Percentiles rank a stretch among this genome's conserved stretches.
Evolutionary conservation across 352 stramenopile species (phyloP).

Genomic region (Phytophthora aleatoria): DNA sequence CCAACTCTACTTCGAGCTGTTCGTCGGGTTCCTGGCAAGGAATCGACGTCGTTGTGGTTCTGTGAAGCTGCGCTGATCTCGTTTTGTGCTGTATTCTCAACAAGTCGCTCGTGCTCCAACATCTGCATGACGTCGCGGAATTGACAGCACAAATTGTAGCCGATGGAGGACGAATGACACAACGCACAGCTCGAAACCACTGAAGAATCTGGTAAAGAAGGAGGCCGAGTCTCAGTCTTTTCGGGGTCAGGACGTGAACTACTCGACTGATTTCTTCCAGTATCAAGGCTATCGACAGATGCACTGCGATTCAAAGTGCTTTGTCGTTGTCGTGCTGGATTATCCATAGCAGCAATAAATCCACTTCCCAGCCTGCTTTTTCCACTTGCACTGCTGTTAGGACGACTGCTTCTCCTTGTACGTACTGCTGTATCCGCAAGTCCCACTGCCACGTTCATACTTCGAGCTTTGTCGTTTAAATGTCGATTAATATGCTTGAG

Average conservation of each 20-base stretch:
- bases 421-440: not conserved
- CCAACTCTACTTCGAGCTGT: no score
- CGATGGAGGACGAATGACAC: slow-evolving; percentile 62
- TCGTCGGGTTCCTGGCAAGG: no score
- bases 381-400: slow-evolving; percentile 7
- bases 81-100: not conserved
- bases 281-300: no score
- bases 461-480: slow-evolving; percentile 44
- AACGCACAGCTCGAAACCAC: slow-evolving; percentile 33
- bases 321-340: no score
- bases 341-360: not conserved
- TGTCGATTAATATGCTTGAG: slow-evolving; percentile 49
- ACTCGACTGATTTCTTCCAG: not conserved
- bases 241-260: no score
- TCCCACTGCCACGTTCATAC: slow-evolving; percentile 39
- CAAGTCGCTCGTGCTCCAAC: slow-evolving; percentile 43
- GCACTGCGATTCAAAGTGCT: no score
- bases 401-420: slow-evolving; percentile 13
- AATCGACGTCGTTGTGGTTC: not conserved
- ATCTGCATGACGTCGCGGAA: slow-evolving; percentile 54
- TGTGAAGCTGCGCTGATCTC: slow-evolving; percentile 9
- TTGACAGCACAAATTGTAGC: slow-evolving; percentile 71
- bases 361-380: not conserved
- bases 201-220: not conserved
- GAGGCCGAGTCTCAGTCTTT: no score